Conservation (phyloP, 805 yeast species). For the Pichia membranifaciens region DNA sequence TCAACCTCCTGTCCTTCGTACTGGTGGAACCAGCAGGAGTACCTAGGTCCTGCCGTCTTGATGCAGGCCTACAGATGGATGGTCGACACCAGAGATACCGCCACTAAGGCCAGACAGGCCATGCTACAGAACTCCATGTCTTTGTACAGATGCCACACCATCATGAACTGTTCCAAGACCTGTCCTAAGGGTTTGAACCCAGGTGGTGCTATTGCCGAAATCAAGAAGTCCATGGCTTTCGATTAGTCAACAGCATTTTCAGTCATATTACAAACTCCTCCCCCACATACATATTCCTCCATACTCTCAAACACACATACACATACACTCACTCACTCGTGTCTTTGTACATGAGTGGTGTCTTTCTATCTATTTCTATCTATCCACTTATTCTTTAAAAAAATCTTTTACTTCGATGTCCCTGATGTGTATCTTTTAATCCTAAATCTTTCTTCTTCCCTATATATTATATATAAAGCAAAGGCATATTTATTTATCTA, state of each 20-base stretch:
- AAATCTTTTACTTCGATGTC: too few relatives aligned
- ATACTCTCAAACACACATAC: too few relatives aligned
- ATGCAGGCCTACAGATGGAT: slow-evolving; percentile 99
- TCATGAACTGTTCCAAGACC: slow-evolving; percentile 96
- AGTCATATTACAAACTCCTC: too few relatives aligned
- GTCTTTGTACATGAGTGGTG: neutral
- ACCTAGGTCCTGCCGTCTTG: slow-evolving; percentile 96
- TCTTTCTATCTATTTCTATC: too few relatives aligned
- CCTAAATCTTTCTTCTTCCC: too few relatives aligned
- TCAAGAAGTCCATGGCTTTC: slow-evolving; percentile 82
- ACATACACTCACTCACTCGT: too few relatives aligned
- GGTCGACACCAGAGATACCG: slow-evolving; percentile 94
- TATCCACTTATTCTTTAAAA: too few relatives aligned
- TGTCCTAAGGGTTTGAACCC: slow-evolving; percentile 99
- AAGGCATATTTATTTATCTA: too few relatives aligned
- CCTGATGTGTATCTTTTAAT: too few relatives aligned
- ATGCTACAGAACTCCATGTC: slow-evolving; percentile 97
- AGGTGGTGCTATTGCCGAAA: slow-evolving; percentile 94
- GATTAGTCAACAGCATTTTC: neutral
- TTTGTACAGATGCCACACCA: slow-evolving; percentile 96
- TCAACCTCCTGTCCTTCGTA: slow-evolving; percentile 98
- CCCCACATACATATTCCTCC: too few relatives aligned
- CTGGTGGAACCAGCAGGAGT: slow-evolving; percentile 99
- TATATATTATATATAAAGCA: too few relatives aligned
- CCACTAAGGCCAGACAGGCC: slow-evolving; percentile 70